Evolutionary conservation across 2,329 filamentous ascomycete genomes (phyloP).

Genomic region (Teratosphaeriaceae sp.): DNA sequence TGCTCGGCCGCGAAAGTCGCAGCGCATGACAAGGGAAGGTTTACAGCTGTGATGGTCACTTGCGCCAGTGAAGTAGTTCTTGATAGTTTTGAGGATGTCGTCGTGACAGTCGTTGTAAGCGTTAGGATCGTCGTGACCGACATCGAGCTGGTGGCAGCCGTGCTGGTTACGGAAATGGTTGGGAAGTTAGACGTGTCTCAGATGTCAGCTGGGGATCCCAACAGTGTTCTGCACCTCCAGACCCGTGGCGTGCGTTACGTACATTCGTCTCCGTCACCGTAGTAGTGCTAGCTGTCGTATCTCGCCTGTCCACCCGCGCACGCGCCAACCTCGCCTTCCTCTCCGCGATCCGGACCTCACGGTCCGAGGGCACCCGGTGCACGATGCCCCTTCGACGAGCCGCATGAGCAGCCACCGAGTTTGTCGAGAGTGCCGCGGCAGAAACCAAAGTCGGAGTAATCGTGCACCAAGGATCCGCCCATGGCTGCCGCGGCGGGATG

Average conservation of each 20-base stretch:
- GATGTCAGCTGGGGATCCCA: slow-evolving; percentile 27
- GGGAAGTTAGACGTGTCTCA: slow-evolving; percentile 23
- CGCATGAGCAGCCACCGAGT: not conserved
- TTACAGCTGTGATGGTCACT: slow-evolving; percentile 12
- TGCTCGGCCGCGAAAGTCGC: no score
- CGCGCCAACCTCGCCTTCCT: not conserved
- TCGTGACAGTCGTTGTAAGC: slow-evolving; percentile 5
- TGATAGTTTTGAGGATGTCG: slow-evolving; percentile 5
- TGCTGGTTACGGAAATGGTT: slow-evolving; percentile 10
- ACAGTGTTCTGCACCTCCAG: no score
- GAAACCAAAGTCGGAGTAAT: slow-evolving; percentile 28
- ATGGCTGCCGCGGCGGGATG: slow-evolving; percentile 17
- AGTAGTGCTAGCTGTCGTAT: no score
- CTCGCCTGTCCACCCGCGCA: slow-evolving; percentile 13
- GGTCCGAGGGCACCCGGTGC: not conserved
- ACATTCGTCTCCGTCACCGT: no score
- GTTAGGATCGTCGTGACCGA: slow-evolving; percentile 5
- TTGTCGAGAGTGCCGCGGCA: slow-evolving; percentile 1
- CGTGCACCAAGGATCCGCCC: slow-evolving; percentile 29
- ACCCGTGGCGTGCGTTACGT: no score
- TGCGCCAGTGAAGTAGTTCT: slow-evolving; percentile 6
- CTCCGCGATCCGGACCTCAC: not conserved
- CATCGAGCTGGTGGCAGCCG: slow-evolving; percentile 4
- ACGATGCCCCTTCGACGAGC: not conserved
- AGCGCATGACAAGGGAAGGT: not conserved